These are phyloP conservation scores for Fusarium redolens DNA, from an alignment of 2,329 filamentous ascomycete species.

Conservation along the genomic window DNA sequence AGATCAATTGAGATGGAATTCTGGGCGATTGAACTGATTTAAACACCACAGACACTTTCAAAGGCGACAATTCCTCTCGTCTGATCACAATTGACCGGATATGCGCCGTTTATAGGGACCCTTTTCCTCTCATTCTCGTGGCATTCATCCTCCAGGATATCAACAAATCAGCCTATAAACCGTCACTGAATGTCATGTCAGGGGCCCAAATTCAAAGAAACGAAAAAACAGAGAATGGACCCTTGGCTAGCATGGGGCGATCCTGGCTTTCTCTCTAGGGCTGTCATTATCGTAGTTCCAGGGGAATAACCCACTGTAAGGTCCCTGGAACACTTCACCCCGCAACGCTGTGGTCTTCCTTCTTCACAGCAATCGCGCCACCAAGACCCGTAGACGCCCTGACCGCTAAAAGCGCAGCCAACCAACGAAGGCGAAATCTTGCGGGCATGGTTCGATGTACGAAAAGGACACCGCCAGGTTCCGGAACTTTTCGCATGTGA, in stretches of 20 bases:
- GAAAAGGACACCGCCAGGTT: conserved; percentile 35
- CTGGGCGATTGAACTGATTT: conserved; percentile 14
- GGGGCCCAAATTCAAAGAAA: not conserved
- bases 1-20: conserved; percentile 13
- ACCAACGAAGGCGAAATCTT: conserved; percentile 18
- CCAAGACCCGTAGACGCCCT: conserved; percentile 26
- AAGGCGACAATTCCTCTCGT: not conserved
- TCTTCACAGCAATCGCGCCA: conserved; percentile 27
- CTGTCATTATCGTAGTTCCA: conserved; percentile 15
- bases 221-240: conserved; percentile 8
- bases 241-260: conserved; percentile 13
- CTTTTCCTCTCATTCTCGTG: conserved; percentile 15
- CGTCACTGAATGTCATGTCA: conserved; percentile 25
- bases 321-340: conserved; percentile 34
- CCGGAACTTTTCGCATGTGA: conserved; percentile 37
- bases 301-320: conserved; percentile 15
- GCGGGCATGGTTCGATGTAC: conserved; percentile 36
- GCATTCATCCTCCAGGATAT: conserved; percentile 3
- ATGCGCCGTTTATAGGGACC: conserved; percentile 32
- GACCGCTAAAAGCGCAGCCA: conserved; percentile 34
- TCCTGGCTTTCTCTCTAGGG: conserved; percentile 16
- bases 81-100: conserved; percentile 29
- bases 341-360: conserved; percentile 23
- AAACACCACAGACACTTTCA: conserved; percentile 10
- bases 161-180: conserved; percentile 34